Evolutionary conservation across 306 rosid species (phyloP).

Genomic region (Cicer yamashitae): DNA sequence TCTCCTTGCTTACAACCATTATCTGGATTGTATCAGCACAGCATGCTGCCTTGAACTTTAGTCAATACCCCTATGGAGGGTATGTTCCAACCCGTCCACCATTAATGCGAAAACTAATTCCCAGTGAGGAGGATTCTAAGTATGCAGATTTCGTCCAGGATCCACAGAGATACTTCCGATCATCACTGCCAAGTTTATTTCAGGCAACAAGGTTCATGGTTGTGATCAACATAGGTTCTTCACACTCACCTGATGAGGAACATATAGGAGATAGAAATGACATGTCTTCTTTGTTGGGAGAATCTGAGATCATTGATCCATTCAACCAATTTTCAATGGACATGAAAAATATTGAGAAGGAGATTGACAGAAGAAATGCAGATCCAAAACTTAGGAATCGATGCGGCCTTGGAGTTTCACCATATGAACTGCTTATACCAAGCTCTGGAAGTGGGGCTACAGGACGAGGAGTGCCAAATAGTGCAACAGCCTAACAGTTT

Average conservation of each 20-base stretch:
- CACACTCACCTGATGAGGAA: slow-evolving; percentile 59
- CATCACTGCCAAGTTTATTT: slow-evolving; percentile 51
- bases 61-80: slow-evolving; percentile 48
- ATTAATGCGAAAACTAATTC: slow-evolving; percentile 46
- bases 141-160: slow-evolving; percentile 40
- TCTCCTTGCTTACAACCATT: slow-evolving; percentile 46
- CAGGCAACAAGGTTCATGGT: slow-evolving; percentile 57
- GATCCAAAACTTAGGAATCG: slow-evolving; percentile 50
- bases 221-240: slow-evolving; percentile 50
- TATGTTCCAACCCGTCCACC: slow-evolving; percentile 47
- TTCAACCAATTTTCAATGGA: slow-evolving; percentile 49
- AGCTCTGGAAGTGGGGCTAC: slow-evolving; percentile 52
- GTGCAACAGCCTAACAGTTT: slow-evolving; percentile 43
- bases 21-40: slow-evolving; percentile 51
- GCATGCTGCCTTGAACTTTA: slow-evolving; percentile 58
- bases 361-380: slow-evolving; percentile 49
- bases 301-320: slow-evolving; percentile 50
- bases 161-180: slow-evolving; percentile 41
- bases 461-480: slow-evolving; percentile 58
- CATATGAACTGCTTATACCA: slow-evolving; percentile 55
- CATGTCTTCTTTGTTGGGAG: slow-evolving; percentile 47
- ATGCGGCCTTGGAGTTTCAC: slow-evolving; percentile 47
- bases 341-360: slow-evolving; percentile 48
- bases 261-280: slow-evolving; percentile 48
- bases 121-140: slow-evolving; percentile 43